phyloP scores from a whole-genome alignment of 2,329 filamentous ascomycete species.

The Monilinia vaccinii-corymbosi region DNA sequence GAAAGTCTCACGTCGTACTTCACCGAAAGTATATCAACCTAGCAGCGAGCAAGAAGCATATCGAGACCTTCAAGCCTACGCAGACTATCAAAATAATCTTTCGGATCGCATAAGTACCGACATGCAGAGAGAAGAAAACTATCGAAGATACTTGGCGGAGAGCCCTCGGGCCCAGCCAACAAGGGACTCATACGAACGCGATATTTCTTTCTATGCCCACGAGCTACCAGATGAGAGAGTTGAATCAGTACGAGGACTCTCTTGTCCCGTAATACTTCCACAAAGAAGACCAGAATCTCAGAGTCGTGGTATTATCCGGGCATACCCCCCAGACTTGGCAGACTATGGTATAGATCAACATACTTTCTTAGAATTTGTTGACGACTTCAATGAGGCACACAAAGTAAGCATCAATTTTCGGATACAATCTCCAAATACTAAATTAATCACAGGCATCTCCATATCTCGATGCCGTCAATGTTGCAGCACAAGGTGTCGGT shows the following conservation, averaged over 20 bases:
- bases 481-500: constrained; percentile 33
- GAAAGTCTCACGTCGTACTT: background rate
- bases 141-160: background rate
- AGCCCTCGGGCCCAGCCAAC: background rate
- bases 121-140: background rate
- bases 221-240: background rate
- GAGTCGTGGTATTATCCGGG: constrained; percentile 37
- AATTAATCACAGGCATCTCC: constrained; percentile 20
- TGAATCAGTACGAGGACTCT: background rate
- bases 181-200: background rate
- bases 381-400: constrained; percentile 34
- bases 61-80: constrained; percentile 1
- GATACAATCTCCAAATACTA: background rate
- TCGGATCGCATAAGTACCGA: background rate
- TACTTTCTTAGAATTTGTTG: constrained; percentile 39
- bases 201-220: constrained; percentile 1
- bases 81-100: background rate
- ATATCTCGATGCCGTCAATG: constrained; percentile 34
- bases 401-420: constrained; percentile 3
- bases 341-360: constrained; percentile 38
- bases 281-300: constrained; percentile 40
- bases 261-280: constrained; percentile 41
- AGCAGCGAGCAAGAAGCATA: background rate
- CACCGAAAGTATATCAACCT: background rate
- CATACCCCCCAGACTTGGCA: constrained; percentile 38